Conservation (phyloP, 2,329 filamentous ascomycete genomes). For the Dothideomycetidae sp. region DNA sequence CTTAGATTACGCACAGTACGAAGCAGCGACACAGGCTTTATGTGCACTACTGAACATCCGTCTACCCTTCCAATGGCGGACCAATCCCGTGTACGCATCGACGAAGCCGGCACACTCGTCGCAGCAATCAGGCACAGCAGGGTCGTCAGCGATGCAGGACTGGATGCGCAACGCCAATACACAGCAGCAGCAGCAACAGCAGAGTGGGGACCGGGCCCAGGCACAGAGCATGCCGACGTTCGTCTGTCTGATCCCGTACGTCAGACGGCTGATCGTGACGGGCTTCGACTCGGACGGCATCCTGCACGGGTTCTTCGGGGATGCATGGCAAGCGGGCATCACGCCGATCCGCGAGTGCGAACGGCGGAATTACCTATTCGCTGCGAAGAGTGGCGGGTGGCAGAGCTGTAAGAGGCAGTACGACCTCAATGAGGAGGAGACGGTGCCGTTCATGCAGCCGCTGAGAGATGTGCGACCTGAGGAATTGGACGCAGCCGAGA, state of each 20-base stretch:
- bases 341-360: slow-evolving; percentile 77
- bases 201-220: slow-evolving; percentile 1
- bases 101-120: slow-evolving; percentile 11
- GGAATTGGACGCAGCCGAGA: slow-evolving; percentile 72
- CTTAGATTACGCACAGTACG: slow-evolving; percentile 78
- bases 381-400: slow-evolving; percentile 86
- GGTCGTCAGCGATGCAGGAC: slow-evolving; percentile 14
- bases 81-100: slow-evolving; percentile 33
- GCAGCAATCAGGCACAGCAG: slow-evolving; percentile 17
- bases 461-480: slow-evolving; percentile 61
- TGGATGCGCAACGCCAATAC: slow-evolving; percentile 21
- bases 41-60: slow-evolving; percentile 85
- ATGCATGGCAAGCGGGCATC: slow-evolving; percentile 71
- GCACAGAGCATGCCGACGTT: slow-evolving; percentile 17
- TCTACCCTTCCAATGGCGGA: slow-evolving; percentile 64
- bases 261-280: slow-evolving; percentile 78
- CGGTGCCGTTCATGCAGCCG: slow-evolving; percentile 73
- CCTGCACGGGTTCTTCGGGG: slow-evolving; percentile 94
- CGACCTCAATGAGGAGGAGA: slow-evolving; percentile 62
- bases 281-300: slow-evolving; percentile 78
- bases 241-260: slow-evolving; percentile 71
- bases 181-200: slow-evolving; percentile 22
- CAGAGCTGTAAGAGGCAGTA: slow-evolving; percentile 78
- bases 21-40: slow-evolving; percentile 67
- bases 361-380: slow-evolving; percentile 85